phyloP scores from a whole-genome alignment of 139 green algal genomes.

The Astrephomene gubernaculifera region DNA sequence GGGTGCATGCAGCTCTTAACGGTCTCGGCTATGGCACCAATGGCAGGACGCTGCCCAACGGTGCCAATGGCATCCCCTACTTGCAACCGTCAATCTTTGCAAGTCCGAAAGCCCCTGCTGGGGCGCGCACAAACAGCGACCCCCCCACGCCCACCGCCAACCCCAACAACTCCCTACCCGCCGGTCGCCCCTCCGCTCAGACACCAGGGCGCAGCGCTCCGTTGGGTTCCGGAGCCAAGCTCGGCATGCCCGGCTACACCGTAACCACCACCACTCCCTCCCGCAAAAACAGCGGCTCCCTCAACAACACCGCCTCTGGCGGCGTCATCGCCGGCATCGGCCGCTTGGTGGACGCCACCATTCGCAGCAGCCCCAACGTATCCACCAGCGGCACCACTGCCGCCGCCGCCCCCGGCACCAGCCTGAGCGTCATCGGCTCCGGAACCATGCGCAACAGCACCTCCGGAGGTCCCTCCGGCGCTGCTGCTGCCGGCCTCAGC shows the following conservation, averaged over 20 bases:
- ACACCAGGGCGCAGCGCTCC: not conserved
- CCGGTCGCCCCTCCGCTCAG: slow-evolving; percentile 3
- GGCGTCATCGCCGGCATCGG: slow-evolving; percentile 6
- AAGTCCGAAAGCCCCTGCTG: not conserved
- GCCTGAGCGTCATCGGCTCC: slow-evolving; percentile 4
- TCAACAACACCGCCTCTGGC: not conserved
- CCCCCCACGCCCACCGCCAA: slow-evolving; percentile 11
- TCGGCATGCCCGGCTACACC: not conserved
- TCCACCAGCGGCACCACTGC: not conserved
- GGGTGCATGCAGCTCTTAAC: slow-evolving; percentile 19
- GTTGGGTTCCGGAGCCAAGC: not conserved
- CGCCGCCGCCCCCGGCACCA: not conserved
- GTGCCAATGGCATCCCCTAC: slow-evolving; percentile 1
- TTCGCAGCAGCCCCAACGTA: not conserved
- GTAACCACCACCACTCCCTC: not conserved
- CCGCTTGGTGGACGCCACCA: not conserved
- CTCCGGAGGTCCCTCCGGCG: no score
- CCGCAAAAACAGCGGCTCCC: not conserved
- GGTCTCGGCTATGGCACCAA: slow-evolving; percentile 6
- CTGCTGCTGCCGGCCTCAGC: not conserved
- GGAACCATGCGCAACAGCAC: not conserved
- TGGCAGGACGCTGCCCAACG: not conserved
- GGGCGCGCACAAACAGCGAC: slow-evolving; percentile 30
- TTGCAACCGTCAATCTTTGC: slow-evolving; percentile 16
- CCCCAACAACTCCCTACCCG: not conserved